These are phyloP conservation scores for Abelmoschus esculentus DNA, from an alignment of 345 rosid species.

Conservation along the genomic window DNA sequence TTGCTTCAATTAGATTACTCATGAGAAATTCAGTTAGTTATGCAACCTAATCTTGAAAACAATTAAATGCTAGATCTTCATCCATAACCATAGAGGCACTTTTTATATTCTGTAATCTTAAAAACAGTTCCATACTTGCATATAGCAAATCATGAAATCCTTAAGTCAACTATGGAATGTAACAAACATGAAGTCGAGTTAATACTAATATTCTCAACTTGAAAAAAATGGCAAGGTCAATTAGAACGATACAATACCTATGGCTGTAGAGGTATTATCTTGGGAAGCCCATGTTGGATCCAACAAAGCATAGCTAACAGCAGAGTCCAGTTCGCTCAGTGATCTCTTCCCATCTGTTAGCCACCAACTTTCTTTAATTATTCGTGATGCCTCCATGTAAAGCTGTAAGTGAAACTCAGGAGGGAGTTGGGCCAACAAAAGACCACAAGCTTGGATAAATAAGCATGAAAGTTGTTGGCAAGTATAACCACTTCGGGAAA, in stretches of 20 bases:
- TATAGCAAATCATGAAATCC: neutral
- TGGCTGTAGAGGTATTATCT: constrained; percentile 94
- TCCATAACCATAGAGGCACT: neutral
- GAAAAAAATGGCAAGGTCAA: neutral
- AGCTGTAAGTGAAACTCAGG: constrained; percentile 77
- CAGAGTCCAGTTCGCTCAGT: constrained; percentile 70
- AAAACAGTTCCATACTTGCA: neutral
- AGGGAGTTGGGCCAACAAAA: constrained; percentile 92
- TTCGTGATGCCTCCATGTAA: constrained; percentile 74
- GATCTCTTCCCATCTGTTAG: constrained; percentile 78
- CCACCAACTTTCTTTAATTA: constrained; percentile 94
- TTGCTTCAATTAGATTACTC: neutral
- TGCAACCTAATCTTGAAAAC: neutral
- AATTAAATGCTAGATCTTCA: neutral
- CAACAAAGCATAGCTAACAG: constrained; percentile 87
- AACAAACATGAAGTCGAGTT: neutral
- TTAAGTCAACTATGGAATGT: neutral
- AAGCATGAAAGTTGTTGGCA: constrained; percentile 95
- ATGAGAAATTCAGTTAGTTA: neutral
- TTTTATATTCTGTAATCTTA: neutral
- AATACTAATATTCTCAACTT: neutral
- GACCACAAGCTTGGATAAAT: constrained; percentile 94
- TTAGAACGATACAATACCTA: constrained; percentile 40
- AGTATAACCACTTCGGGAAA: constrained; percentile 88
- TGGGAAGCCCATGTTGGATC: constrained; percentile 99